Conservation (phyloP, 495 filamentous ascomycete genomes). For the Penicillium atrosanguineum region DNA sequence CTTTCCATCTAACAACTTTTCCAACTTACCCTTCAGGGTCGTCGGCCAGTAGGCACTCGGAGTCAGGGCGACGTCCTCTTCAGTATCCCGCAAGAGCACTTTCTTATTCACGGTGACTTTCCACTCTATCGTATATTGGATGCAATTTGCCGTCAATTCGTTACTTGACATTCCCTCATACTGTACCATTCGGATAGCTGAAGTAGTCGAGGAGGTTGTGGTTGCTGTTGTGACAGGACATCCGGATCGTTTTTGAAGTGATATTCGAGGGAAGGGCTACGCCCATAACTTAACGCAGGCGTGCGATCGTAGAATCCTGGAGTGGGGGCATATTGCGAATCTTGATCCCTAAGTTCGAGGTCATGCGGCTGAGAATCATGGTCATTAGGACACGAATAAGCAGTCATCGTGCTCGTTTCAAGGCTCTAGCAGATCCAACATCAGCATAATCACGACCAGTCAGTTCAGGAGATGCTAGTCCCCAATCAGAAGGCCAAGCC, state of each 20-base stretch:
- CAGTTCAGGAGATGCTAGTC: no score
- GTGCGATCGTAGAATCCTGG: constrained; percentile 9
- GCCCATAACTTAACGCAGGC: neutral
- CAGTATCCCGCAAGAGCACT: constrained; percentile 23
- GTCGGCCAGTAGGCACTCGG: constrained; percentile 20
- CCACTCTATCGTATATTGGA: constrained; percentile 38
- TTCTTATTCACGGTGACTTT: constrained; percentile 30
- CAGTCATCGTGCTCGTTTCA: no score
- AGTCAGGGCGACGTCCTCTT: constrained; percentile 21
- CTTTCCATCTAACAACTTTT: constrained; percentile 8
- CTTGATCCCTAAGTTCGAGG: neutral
- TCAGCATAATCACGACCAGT: no score
- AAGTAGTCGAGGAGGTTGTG: constrained; percentile 6
- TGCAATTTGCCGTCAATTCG: constrained; percentile 23
- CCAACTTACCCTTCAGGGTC: constrained; percentile 9
- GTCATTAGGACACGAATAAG: no score
- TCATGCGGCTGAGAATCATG: no score
- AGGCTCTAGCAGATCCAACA: no score
- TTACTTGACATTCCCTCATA: constrained; percentile 12
- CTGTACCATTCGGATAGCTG: constrained; percentile 13
- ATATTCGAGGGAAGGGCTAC: constrained; percentile 7
- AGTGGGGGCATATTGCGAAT: constrained; percentile 17
- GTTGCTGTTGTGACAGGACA: constrained; percentile 5
- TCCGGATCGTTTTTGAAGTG: constrained; percentile 4
- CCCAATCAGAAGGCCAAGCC: no score